Evolutionary conservation across 306 rosid species (phyloP), one percentile per base, ranked within the genome.

Genomic region (Arachis stenosperma): DNA sequence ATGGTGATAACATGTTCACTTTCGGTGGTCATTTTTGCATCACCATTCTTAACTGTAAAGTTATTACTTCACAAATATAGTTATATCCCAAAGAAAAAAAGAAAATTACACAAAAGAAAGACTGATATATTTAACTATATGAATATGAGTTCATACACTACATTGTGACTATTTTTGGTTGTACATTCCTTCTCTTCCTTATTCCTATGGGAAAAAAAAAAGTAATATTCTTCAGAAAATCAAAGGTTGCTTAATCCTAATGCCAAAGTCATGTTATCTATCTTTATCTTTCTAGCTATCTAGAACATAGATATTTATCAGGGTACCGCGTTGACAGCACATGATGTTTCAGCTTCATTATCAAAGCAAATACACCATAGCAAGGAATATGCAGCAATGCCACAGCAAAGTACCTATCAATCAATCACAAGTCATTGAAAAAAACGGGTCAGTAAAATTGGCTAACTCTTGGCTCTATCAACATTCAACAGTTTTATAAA

Each of bases 301-400:
- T 86, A 69, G 59, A 51, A 67, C 98, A 83, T 70, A 61, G 92
- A 67, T 84, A 85, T 2, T 91, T 78, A 61, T 83, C 64, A 0
- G 98, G 89, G 80, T 30, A 90, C 54, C 77, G 67, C 2, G 84
- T 83, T 12, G 95, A 87, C 36, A 84, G 78, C 40, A 87, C 47
- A 44, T 79, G 73, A 82, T 88, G 90, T 81, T 93, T 93, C 80
- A 93, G 84, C 93, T 85, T 93, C 85, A 93, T 84, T 40, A 89
- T 9, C 80, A 93, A 87, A 43, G 79, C 75, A 67, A 93, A 89
- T 77, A 93, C 72, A 74, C 97, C 92, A 75, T 90, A 90, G 90
- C 98, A 93, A 5, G 98, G 97, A 82, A 93, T 80, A 55, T 90
- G 98, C 83, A 90, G 56, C 6, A 90, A 72, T 48, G 90, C 97